Evolutionary conservation across 2,329 filamentous ascomycete genomes (phyloP).

Genomic region (Xylogone sp.): DNA sequence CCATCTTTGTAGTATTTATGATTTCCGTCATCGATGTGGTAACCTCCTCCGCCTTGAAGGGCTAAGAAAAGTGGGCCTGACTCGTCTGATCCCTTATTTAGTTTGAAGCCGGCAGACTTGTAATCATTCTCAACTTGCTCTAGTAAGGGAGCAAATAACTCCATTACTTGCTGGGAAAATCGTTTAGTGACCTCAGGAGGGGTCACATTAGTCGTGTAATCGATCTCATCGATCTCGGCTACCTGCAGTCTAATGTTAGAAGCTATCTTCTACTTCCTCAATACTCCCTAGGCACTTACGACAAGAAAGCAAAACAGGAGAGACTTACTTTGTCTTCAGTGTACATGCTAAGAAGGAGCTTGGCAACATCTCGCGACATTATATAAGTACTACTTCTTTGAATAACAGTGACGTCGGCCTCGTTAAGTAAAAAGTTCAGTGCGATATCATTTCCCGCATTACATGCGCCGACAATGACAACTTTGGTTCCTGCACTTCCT

Average conservation of each 20-base stretch:
- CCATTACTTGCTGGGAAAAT: too few relatives aligned
- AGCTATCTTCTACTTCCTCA: too few relatives aligned
- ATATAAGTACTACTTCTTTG: constrained; percentile 64
- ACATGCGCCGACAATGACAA: constrained; percentile 61
- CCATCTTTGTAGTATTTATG: constrained; percentile 46
- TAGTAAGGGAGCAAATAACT: neutral
- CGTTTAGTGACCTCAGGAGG: too few relatives aligned
- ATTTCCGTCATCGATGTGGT: constrained; percentile 52
- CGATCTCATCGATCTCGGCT: too few relatives aligned
- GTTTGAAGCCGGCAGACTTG: constrained; percentile 52
- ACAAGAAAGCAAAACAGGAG: too few relatives aligned
- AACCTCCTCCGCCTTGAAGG: constrained; percentile 53
- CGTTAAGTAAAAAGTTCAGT: constrained; percentile 61
- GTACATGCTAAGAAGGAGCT: constrained; percentile 47
- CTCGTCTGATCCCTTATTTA: constrained; percentile 49
- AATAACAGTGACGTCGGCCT: constrained; percentile 63
- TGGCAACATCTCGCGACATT: constrained; percentile 59
- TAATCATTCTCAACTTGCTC: constrained; percentile 18
- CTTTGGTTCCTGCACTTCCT: constrained; percentile 49
- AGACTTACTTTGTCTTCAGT: too few relatives aligned
- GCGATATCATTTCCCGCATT: constrained; percentile 66
- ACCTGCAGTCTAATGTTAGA: too few relatives aligned
- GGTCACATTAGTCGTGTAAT: too few relatives aligned
- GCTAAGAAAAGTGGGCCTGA: constrained; percentile 53
- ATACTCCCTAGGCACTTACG: too few relatives aligned